Evolutionary conservation across 2,329 filamentous ascomycete genomes (phyloP), one percentile per base, ranked within the genome.

Genomic region (Diplodia mutila): DNA sequence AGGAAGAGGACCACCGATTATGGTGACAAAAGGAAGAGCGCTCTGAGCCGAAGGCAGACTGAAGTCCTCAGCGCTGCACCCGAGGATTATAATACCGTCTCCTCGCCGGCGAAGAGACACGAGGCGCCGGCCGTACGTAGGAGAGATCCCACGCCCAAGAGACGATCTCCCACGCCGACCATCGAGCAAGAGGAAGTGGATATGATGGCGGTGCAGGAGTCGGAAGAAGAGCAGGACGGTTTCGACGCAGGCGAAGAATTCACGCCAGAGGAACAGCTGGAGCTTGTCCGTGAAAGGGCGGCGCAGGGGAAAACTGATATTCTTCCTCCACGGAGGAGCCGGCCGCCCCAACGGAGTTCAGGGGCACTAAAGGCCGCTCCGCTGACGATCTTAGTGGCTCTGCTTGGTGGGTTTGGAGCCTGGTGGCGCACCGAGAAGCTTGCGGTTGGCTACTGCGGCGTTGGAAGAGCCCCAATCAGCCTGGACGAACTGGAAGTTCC

Each of bases 351-450:
- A 51, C 72, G 84, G 67, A 80, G 83, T 37, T 78, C 82, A 18
- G 77, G 81, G 7, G 83, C 84, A 27, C 80, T 89, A 37, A 86
- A 86, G 68, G 87, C 87, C 0, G 90, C 92, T 18, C 83, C 94
- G 2, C 88, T 88, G 77, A 87, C 93, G 6, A 83, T 97, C 2
- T 77, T 94, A 3, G 76, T 91, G 23, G 89, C 90, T 0, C 80
- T 95, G 11, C 78, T 95, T 7, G 86, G 86, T 37, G 88, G 90
- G 0, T 92, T 97, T 70, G 90, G 85, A 34, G 87, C 87, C 9
- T 95, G 94, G 87, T 99, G 94, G 82, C 86, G 94, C 59, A 92
- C 97, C 76, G 95, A 99, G 80, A 98, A 98, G 84, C 83, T 97
- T n/a, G 91, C 92, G 18, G 92, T 98, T 23, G 95, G 96, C 39